Evolutionary conservation across 331 rosid genomes (phyloP), one percentile per base, ranked within the genome.

Genomic region (Erythrophleum ivorense): DNA sequence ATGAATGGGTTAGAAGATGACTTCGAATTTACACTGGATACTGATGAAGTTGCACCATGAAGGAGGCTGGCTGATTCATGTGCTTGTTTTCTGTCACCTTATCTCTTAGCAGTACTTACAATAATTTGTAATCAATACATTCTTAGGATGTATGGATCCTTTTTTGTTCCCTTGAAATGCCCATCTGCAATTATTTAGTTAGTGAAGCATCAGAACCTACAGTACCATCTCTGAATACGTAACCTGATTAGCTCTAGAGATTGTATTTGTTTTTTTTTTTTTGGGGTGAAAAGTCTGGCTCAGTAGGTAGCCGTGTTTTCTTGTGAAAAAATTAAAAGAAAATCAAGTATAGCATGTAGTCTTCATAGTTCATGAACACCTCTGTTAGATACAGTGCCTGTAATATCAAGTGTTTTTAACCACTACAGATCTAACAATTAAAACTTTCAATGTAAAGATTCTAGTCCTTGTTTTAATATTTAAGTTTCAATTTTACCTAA

Each of bases 401-500:
- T 34, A 73, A 54, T 55, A 5, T 12, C 16, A 52, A 16, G 52
- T 43, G 6, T 38, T 54, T 24, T 40, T 38, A 29, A 54, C 53
- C 34, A 4, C 66, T 69, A 38, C 46, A 36, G 4, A 19, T 38
- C 62, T 21, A 36, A n/a, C 53, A 9, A 13, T 21, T 2, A 3
- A 54, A 19, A 38, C 19, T 73, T 55, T 73, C 65, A 18, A 53
- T n/a, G 0, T 3, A 55, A 54, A 74, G 78, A 55, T 41, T 50
- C 33, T 54, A 19, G 45, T 75, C 78, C 18, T 38, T 40, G 31
- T 75, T 58, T 75, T 7, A 55, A n/a, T 40, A 19, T 13, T 73
- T 49, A 40, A 19, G 31, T 19, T 57, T 74, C 21, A 9, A 19
- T 40, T 57, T 8, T 46, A 57, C 40, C 14, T 3, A 38, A 75